These are phyloP conservation scores for Ustilago cynodontis DNA, from an alignment of 1,284 basidiomycete genomes.

Conservation along the genomic window DNA sequence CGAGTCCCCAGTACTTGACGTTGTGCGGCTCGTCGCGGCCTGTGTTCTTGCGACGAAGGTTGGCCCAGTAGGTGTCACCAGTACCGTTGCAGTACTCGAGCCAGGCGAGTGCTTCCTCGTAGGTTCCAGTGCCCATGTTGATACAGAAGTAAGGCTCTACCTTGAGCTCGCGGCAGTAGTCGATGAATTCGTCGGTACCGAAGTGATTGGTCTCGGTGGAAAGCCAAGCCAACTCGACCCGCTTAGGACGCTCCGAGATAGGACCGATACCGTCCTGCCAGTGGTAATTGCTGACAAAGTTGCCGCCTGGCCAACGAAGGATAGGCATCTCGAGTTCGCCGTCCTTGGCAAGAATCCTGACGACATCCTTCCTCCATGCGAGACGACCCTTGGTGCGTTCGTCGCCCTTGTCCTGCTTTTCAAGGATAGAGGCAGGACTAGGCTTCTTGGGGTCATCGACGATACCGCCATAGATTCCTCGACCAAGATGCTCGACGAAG, in stretches of 20 bases:
- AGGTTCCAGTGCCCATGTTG: constrained; percentile 78
- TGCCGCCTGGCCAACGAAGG: constrained; percentile 76
- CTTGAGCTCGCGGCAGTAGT: constrained; percentile 71
- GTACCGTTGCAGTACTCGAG: constrained; percentile 77
- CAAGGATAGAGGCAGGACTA: constrained; percentile 66
- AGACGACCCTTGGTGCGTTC: constrained; percentile 61
- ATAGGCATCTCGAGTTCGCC: constrained; percentile 75
- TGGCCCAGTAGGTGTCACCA: constrained; percentile 75
- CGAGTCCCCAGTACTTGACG: constrained; percentile 73
- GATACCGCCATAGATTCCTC: constrained; percentile 78
- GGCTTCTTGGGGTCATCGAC: constrained; percentile 72
- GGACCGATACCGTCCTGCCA: constrained; percentile 79
- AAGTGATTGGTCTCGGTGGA: constrained; percentile 78
- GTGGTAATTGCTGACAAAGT: constrained; percentile 76
- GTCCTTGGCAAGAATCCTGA: constrained; percentile 71
- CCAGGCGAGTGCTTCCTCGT: constrained; percentile 78
- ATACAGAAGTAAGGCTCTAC: constrained; percentile 77
- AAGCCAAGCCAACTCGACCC: constrained; percentile 78
- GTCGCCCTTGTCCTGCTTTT: constrained; percentile 56
- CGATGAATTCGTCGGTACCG: constrained; percentile 76
- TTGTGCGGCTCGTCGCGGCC: constrained; percentile 76
- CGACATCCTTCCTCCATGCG: constrained; percentile 76
- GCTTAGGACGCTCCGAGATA: constrained; percentile 73
- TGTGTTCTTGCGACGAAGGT: constrained; percentile 75
- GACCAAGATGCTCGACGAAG: constrained; percentile 65